phyloP scores from a whole-genome alignment of 306 rosid genomes.

The Coriaria nepalensis region DNA sequence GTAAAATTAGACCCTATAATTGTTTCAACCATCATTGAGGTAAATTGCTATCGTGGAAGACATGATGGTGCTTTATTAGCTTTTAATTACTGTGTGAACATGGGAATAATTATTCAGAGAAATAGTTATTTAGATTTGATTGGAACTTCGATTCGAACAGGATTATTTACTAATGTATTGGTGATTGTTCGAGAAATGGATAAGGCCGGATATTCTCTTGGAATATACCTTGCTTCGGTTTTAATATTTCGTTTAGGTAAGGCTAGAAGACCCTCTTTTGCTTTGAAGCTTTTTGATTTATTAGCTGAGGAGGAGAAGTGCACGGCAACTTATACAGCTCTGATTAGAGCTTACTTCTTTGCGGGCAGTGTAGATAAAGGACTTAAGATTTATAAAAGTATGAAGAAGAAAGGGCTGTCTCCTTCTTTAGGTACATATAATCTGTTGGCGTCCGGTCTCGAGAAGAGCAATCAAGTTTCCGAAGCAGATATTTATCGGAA shows the following conservation, averaged over 20 bases:
- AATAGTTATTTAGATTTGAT: conserved; percentile 43
- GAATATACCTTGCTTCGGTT: conserved; percentile 44
- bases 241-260: conserved; percentile 45
- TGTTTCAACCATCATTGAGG: conserved; percentile 45
- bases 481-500: conserved; percentile 45
- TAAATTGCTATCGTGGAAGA: conserved; percentile 34
- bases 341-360: conserved; percentile 48
- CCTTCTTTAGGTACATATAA: conserved; percentile 54
- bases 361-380: conserved; percentile 48
- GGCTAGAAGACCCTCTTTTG: conserved; percentile 42
- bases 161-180: conserved; percentile 29
- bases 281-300: conserved; percentile 37
- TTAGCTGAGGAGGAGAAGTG: conserved; percentile 57
- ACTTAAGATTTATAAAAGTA: conserved; percentile 35
- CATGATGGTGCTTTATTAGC: conserved; percentile 55
- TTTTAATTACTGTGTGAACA: conserved; percentile 35
- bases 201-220: conserved; percentile 53
- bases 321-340: conserved; percentile 63
- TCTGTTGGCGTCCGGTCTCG: conserved; percentile 44
- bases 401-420: conserved; percentile 37
- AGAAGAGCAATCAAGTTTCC: conserved; percentile 33
- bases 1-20: conserved; percentile 26
- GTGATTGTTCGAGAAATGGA: conserved; percentile 41
- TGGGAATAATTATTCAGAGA: conserved; percentile 33
- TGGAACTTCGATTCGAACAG: conserved; percentile 47